Conservation (phyloP, 2,329 filamentous ascomycete species). For the Neonectria neomacrospora region DNA sequence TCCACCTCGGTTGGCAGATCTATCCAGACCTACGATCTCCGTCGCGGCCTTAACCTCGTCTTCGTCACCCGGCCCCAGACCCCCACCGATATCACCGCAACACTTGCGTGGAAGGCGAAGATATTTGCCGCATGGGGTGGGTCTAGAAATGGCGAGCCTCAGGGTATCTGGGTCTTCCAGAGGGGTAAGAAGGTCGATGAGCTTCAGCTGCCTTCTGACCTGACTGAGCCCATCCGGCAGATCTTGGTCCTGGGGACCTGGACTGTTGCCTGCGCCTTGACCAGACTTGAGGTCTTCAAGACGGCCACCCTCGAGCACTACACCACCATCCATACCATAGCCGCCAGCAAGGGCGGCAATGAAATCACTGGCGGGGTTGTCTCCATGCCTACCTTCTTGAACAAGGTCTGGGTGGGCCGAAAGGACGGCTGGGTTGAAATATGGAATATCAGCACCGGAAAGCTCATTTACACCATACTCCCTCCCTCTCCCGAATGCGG, state of each 20-base stretch:
- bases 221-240: slow-evolving; percentile 77
- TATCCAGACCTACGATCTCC: slow-evolving; percentile 95
- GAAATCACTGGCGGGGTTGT: slow-evolving; percentile 81
- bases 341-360: slow-evolving; percentile 67
- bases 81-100: slow-evolving; percentile 85
- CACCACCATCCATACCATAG: slow-evolving; percentile 77
- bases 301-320: slow-evolving; percentile 86
- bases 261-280: slow-evolving; percentile 83
- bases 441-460: slow-evolving; percentile 95
- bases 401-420: slow-evolving; percentile 93
- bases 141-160: slow-evolving; percentile 57
- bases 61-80: slow-evolving; percentile 95
- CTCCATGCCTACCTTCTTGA: slow-evolving; percentile 93
- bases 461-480: slow-evolving; percentile 89
- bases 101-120: slow-evolving; percentile 85
- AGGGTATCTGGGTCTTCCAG: slow-evolving; percentile 92
- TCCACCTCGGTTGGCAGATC: slow-evolving; percentile 92
- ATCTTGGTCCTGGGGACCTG: slow-evolving; percentile 89
- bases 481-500: slow-evolving; percentile 79
- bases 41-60: slow-evolving; percentile 87
- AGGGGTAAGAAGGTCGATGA: slow-evolving; percentile 86
- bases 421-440: slow-evolving; percentile 93
- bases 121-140: slow-evolving; percentile 92
- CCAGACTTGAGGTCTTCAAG: slow-evolving; percentile 90
- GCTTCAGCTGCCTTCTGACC: slow-evolving; percentile 73